Evolutionary conservation across 192 early-diverging fungal species (phyloP).

Genomic region (Funneliformis geosporum): DNA sequence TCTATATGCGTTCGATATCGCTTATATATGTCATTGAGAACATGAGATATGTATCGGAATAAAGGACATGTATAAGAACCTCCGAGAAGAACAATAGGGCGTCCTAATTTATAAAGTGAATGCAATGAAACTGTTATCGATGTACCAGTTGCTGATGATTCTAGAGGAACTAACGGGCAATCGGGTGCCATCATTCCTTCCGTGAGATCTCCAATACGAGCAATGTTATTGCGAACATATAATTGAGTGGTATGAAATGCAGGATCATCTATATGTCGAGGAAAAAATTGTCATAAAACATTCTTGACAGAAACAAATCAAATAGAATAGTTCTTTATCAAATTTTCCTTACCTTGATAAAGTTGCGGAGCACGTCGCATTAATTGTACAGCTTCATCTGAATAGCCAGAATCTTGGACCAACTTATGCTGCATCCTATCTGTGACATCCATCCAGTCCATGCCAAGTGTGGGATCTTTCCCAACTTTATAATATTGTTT

Average conservation of each 20-base stretch:
- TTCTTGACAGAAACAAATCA: neutral
- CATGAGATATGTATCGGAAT: slow-evolving; percentile 26
- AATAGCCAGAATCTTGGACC: slow-evolving; percentile 22
- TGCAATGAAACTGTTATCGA: slow-evolving; percentile 8
- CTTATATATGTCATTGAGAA: slow-evolving; percentile 26
- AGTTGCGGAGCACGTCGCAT: slow-evolving; percentile 25
- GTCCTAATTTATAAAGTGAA: slow-evolving; percentile 21
- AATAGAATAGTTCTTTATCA: neutral
- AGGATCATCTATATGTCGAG: slow-evolving; percentile 9
- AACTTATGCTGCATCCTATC: slow-evolving; percentile 26
- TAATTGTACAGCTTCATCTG: slow-evolving; percentile 32
- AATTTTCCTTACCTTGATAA: slow-evolving; percentile 12
- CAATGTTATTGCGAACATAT: slow-evolving; percentile 24
- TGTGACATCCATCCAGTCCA: slow-evolving; percentile 31
- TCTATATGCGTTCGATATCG: slow-evolving; percentile 6
- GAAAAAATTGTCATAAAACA: slow-evolving; percentile 25
- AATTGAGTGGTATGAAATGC: slow-evolving; percentile 22
- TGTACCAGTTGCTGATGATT: neutral
- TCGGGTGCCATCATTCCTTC: slow-evolving; percentile 29
- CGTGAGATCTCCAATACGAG: slow-evolving; percentile 22
- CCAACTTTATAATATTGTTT: slow-evolving; percentile 27
- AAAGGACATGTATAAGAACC: slow-evolving; percentile 26
- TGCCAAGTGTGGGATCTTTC: slow-evolving; percentile 1
- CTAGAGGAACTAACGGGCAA: slow-evolving; percentile 19
- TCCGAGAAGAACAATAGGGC: slow-evolving; percentile 23